Evolutionary conservation across 257 asterid genomes (phyloP), one percentile per base, ranked within the genome.

Genomic region (Catharanthus roseus): DNA sequence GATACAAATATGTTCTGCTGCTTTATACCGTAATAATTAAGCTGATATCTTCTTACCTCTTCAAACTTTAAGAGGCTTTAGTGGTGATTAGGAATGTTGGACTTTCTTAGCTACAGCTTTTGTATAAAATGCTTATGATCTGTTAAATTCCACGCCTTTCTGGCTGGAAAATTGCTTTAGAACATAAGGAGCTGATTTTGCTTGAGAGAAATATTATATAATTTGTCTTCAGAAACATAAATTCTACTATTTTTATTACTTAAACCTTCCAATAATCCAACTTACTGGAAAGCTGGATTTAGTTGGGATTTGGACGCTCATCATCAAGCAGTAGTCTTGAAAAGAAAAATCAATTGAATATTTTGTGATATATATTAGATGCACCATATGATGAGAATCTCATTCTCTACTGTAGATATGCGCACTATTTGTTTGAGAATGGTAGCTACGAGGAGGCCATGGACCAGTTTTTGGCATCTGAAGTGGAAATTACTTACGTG

Each of bases 381-480:
- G 69, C 77, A 62, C 57, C 33, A 71, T 69, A 21, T 83, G 79
- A 83, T 79, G 79, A 69, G 65, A 68, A 58, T 42, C 53, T 60
- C 69, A 12, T 65, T 81, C 9, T 60, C 60, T 77, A 45, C 55
- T 80, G 70, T 91, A 91, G 97, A 83, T 95, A 95, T 82, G 96
- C 99, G 8, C 96, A 87, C 82, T 82, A 85, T 84, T 87, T 95
- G 78, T 95, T 85, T 82, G 99, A 89, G 67, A 95, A 89, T 73
- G 96, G 96, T 68, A 82, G 83, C 86, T 95, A 89, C 72, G 97
- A 95, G 86, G 97, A 95, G 79, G 96, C 99, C 74, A 82, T 95
- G 97, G 97, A 91, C 61, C 97, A 91, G 34, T 95, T 89, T 84
- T 77, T 82, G 78, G 95, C 96, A 77, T 95, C 99, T 77, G 96